A percentile compares a stretch with the other conserved stretches of the same genome.
phyloP scores from a whole-genome alignment of 2,329 filamentous ascomycete genomes.

The Aspergillus tanneri region DNA sequence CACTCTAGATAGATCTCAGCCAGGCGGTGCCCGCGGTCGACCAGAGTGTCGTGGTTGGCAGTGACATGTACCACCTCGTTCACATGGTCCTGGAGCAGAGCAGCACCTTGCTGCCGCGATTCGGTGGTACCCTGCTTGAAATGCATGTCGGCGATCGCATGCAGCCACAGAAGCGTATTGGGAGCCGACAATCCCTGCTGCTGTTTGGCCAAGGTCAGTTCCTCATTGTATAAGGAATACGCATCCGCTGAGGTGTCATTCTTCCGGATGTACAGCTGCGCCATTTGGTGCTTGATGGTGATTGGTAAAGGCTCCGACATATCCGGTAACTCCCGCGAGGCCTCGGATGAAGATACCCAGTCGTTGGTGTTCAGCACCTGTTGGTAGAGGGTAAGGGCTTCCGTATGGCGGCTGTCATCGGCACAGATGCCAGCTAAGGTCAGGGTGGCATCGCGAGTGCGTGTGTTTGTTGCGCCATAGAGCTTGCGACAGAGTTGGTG shows the following conservation, averaged over 20 bases:
- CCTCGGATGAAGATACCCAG: conserved; percentile 34
- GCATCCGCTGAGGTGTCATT: conserved; percentile 41
- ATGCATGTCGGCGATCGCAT: conserved; percentile 46
- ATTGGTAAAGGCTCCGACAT: conserved; percentile 41
- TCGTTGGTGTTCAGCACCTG: conserved; percentile 45
- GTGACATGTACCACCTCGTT: conserved; percentile 44
- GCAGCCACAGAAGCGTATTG: conserved; percentile 46
- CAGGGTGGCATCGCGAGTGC: conserved; percentile 41
- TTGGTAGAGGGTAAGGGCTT: conserved; percentile 49
- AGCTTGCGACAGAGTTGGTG: conserved; percentile 47
- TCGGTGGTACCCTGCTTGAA: conserved; percentile 41
- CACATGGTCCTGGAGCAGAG: conserved; percentile 43
- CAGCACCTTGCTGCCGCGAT: conserved; percentile 39
- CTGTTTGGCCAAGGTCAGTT: conserved; percentile 45
- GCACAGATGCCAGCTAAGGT: conserved; percentile 50
- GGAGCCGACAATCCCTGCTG: conserved; percentile 50
- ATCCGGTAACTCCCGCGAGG: conserved; percentile 29
- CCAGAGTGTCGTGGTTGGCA: conserved; percentile 45
- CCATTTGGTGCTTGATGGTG: conserved; percentile 52
- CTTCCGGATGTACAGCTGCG: conserved; percentile 49
- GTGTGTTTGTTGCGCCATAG: conserved; percentile 36
- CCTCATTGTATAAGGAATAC: conserved; percentile 43
- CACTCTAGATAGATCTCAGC: conserved; percentile 48
- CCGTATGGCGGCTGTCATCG: conserved; percentile 42
- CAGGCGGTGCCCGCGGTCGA: conserved; percentile 49